phyloP scores from a whole-genome alignment of 2,329 filamentous ascomycete genomes.

The Talaromyces sp. region DNA sequence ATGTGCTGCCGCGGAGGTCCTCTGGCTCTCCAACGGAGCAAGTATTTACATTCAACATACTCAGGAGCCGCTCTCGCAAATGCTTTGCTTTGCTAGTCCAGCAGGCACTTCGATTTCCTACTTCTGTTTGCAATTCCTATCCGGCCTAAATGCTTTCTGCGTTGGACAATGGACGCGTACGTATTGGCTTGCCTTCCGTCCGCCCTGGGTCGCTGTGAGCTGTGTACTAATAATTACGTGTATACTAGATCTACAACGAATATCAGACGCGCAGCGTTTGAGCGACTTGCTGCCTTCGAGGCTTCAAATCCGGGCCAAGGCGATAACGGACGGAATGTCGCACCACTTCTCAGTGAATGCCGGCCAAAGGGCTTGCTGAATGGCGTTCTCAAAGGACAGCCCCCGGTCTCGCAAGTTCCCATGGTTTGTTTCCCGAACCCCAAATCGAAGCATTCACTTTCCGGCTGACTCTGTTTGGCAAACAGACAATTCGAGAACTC shows the following conservation, averaged over 20 bases:
- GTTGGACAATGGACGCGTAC: slow-evolving; percentile 21
- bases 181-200: background rate
- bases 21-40: too few species aligned
- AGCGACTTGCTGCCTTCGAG: slow-evolving; percentile 36
- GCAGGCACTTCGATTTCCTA: background rate
- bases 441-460: background rate
- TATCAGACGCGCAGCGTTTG: slow-evolving; percentile 38
- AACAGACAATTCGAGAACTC: slow-evolving; percentile 77
- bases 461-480: slow-evolving; percentile 16
- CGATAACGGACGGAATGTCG: slow-evolving; percentile 28
- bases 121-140: background rate
- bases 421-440: slow-evolving; percentile 26
- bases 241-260: slow-evolving; percentile 23
- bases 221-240: slow-evolving; percentile 1
- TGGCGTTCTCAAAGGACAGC: slow-evolving; percentile 30
- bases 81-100: background rate
- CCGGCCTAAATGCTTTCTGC: background rate
- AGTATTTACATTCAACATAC: too few species aligned
- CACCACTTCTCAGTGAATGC: slow-evolving; percentile 23
- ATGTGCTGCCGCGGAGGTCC: background rate
- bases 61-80: background rate
- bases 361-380: slow-evolving; percentile 27
- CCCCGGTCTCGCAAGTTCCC: slow-evolving; percentile 32
- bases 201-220: background rate
- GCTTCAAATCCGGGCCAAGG: slow-evolving; percentile 28